Percentiles rank a stretch among this genome's conserved stretches.
Evolutionary conservation across 345 rosid genomes (phyloP).

Genomic region (Euphorbia tirucalli): DNA sequence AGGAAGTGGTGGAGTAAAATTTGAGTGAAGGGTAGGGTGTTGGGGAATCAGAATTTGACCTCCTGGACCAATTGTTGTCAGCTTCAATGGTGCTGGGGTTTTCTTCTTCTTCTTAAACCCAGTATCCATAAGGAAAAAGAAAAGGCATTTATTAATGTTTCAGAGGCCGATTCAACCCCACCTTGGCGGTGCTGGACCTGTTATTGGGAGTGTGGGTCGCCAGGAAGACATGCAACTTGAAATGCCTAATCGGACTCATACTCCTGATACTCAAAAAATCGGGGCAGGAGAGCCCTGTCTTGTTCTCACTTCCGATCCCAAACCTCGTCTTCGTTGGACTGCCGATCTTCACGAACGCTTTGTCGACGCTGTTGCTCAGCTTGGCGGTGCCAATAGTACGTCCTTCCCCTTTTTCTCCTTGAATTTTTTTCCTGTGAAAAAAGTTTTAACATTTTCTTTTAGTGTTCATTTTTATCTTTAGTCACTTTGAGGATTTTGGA

Average conservation of each 20-base stretch:
- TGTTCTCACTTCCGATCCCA: constrained; percentile 84
- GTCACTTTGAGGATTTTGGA: neutral
- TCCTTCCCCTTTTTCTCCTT: neutral
- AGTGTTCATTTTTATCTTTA: neutral
- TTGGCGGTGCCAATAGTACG: constrained; percentile 81
- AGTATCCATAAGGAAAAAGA: too few species aligned
- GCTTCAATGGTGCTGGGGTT: neutral
- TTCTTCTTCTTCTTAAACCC: neutral
- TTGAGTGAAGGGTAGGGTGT: neutral
- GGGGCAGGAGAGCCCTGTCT: constrained; percentile 54
- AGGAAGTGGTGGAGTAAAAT: neutral
- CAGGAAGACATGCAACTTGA: constrained; percentile 16
- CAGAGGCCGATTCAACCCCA: constrained; percentile 18
- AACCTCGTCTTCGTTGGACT: constrained; percentile 93
- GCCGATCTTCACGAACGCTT: constrained; percentile 88
- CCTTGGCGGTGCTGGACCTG: constrained; percentile 6
- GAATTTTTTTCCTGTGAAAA: neutral
- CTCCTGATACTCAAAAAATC: neutral
- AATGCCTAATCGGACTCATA: constrained; percentile 3
- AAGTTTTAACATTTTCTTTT: neutral
- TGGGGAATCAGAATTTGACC: neutral
- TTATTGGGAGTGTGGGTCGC: constrained; percentile 3
- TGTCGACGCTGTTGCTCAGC: constrained; percentile 83
- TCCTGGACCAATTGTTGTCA: neutral
- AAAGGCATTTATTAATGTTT: too few species aligned